Percentiles rank a stretch among this genome's conserved stretches.
These are phyloP conservation scores for Suaeda aralocaspica DNA, from an alignment of 148 eudicot genomes.

Conservation along the genomic window DNA sequence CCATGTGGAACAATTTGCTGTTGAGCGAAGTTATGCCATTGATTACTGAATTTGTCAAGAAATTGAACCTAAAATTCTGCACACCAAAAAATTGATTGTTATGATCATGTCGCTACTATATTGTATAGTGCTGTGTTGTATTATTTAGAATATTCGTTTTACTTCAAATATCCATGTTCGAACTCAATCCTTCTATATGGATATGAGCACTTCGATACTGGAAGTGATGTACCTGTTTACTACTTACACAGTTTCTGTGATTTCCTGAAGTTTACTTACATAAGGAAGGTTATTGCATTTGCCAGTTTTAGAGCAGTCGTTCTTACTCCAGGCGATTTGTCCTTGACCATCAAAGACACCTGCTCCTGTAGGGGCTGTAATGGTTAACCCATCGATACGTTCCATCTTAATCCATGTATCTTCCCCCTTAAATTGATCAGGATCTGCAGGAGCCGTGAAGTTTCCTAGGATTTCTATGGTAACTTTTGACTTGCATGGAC, in stretches of 20 bases:
- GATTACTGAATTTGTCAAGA: slow-evolving; percentile 34
- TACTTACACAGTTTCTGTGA: not conserved
- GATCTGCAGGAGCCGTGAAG: slow-evolving; percentile 45
- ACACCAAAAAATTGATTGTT: not conserved
- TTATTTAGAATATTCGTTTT: too few relatives aligned
- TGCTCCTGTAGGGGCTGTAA: slow-evolving; percentile 32
- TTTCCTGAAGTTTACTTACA: slow-evolving; percentile 28
- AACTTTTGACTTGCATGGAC: slow-evolving; percentile 51
- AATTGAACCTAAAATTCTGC: slow-evolving; percentile 49
- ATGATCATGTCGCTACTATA: too few relatives aligned
- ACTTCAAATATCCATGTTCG: too few relatives aligned
- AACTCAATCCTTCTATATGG: too few relatives aligned
- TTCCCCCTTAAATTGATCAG: slow-evolving; percentile 19
- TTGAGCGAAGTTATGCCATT: slow-evolving; percentile 37
- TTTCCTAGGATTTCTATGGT: slow-evolving; percentile 44
- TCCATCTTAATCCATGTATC: slow-evolving; percentile 42
- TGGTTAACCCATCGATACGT: slow-evolving; percentile 30
- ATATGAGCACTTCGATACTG: too few relatives aligned
- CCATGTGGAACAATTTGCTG: slow-evolving; percentile 56
- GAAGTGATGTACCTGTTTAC: too few relatives aligned
- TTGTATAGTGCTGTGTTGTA: too few relatives aligned
- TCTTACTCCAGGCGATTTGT: slow-evolving; percentile 37
- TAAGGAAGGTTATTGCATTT: slow-evolving; percentile 38
- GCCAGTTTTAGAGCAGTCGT: slow-evolving; percentile 28
- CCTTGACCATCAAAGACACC: slow-evolving; percentile 61